Evolutionary conservation across 768 basidiomycete genomes (phyloP), one percentile per base, ranked within the genome.

Genomic region (Lentinus tigrinus): DNA sequence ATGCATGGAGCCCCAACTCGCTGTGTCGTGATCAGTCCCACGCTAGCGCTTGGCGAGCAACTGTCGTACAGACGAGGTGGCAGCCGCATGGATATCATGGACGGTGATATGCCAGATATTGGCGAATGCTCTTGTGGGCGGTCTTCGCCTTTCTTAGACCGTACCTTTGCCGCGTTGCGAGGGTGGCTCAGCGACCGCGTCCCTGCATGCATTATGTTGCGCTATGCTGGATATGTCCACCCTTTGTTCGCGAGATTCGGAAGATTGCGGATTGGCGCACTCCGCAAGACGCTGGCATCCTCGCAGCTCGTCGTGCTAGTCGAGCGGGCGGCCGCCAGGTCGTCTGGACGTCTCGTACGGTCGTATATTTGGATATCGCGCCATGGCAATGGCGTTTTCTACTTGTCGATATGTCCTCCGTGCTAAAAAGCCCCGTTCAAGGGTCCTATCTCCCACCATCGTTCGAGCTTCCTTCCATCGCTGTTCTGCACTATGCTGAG

Each of bases 41-140:
- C 58, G 54, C 58, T 55, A 47, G 47, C 42, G 48, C 26, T 42
- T 51, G 49, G 58, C 44, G 53, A 60, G 36, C 37, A 47, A 26
- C 38, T 27, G 19, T 46, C 9, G 23, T 49, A 5, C 34, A 54
- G 44, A 49, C 53, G 53, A 60, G 31, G 47, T 46, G 23, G 21
- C 13, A 9, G 10, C 16, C 21, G n/a, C n/a, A 23, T 13, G 6
- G 10, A 11, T 46, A 46, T 46, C 23, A 31, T 31, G 11, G 21
- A 46, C 21, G 23, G 21, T 46, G 43, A 44, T 42, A 14, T 39
- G 3, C 38, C n/a, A 11, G 42, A 43, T 46, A 26, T 53, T 59
- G 34, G 52, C 47, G 47, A 39, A 51, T 11, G 26, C 57, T 58
- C 48, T 46, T 31, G 44, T 26, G 52, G 56, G 56, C 48, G 31